phyloP scores from a whole-genome alignment of 768 basidiomycete species.

The Tulasnella sp. region DNA sequence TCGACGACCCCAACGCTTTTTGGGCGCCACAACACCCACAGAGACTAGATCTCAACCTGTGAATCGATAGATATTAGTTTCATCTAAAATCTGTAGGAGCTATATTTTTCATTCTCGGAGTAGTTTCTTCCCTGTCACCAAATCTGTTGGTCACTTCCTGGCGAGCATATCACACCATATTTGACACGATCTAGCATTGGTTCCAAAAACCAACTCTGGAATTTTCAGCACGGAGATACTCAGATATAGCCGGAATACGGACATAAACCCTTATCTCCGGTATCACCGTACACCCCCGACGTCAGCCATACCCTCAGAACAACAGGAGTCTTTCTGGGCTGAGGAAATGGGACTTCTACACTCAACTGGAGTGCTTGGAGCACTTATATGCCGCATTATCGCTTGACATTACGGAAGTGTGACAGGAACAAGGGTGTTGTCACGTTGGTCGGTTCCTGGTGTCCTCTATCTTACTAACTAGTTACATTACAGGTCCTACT shows the following conservation, averaged over 20 bases:
- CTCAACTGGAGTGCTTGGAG: background rate
- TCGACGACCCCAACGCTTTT: too few species aligned
- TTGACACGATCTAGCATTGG: background rate
- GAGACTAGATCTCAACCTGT: background rate
- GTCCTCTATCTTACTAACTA: background rate
- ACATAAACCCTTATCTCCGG: background rate
- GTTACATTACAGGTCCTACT: too few species aligned
- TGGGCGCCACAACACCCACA: background rate
- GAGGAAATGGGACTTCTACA: background rate
- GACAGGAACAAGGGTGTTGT: too few species aligned
- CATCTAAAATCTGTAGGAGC: background rate
- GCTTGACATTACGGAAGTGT: too few species aligned
- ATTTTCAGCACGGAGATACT: background rate
- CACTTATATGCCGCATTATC: too few species aligned
- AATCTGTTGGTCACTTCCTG: background rate
- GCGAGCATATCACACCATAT: background rate
- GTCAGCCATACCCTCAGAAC: background rate
- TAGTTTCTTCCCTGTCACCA: background rate
- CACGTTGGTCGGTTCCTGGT: background rate
- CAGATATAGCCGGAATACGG: background rate
- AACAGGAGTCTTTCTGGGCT: background rate
- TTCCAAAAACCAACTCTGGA: background rate
- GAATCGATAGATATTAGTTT: background rate
- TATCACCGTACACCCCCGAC: background rate
- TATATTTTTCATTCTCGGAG: background rate